phyloP scores from a whole-genome alignment of 768 basidiomycete genomes.

The Holtermannia corniformis region DNA sequence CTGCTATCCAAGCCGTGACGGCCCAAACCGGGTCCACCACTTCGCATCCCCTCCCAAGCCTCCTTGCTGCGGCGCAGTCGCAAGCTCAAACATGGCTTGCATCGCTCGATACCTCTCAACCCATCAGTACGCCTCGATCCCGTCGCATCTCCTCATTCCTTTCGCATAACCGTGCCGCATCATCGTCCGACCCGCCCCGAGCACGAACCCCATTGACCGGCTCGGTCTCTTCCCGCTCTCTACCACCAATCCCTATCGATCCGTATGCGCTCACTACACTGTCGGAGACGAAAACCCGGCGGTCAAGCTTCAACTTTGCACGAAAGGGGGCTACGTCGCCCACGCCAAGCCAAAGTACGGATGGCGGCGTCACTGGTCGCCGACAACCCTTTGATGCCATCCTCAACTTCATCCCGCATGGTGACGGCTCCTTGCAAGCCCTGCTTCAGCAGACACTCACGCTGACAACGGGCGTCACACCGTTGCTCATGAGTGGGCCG shows the following conservation, averaged over 20 bases:
- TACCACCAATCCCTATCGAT: not conserved
- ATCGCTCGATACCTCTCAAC: not conserved
- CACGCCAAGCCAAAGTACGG: not conserved
- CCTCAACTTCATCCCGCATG: conserved; percentile 20
- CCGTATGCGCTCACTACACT: not conserved
- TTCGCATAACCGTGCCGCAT: not conserved
- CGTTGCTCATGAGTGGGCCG: conserved; percentile 5
- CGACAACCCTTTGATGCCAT: conserved; percentile 17
- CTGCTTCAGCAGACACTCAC: conserved; percentile 27
- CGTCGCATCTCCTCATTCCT: not conserved
- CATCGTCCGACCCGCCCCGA: not conserved
- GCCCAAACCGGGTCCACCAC: not conserved
- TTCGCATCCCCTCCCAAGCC: conserved; percentile 8
- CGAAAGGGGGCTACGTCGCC: not conserved
- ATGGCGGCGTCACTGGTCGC: too few relatives aligned
- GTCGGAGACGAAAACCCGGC: not conserved
- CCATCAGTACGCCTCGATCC: not conserved
- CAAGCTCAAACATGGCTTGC: not conserved
- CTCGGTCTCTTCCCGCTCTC: not conserved
- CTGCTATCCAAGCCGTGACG: conserved; percentile 17
- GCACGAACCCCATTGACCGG: not conserved
- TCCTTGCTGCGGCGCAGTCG: conserved; percentile 3
- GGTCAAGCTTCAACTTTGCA: not conserved
- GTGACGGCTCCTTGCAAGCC: conserved; percentile 13
- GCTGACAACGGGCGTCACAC: conserved; percentile 19